These are phyloP conservation scores for Linum usitatissimum DNA, from an alignment of 345 rosid genomes.

Conservation along the genomic window DNA sequence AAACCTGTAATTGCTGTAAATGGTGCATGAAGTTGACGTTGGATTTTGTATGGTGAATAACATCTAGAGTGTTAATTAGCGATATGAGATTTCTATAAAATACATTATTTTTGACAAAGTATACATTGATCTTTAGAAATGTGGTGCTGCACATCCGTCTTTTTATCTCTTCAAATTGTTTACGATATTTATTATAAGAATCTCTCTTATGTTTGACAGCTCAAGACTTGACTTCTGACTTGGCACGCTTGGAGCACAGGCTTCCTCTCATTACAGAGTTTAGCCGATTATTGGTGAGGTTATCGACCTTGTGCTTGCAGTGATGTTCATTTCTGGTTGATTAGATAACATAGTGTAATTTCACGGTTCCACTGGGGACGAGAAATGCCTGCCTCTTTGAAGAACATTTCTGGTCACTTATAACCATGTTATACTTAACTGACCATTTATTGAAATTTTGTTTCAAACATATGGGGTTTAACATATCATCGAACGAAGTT, in stretches of 20 bases:
- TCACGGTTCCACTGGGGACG: neutral
- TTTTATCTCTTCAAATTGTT: neutral
- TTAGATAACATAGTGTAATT: neutral
- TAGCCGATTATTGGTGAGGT: slow-evolving; percentile 69
- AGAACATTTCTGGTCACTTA: neutral
- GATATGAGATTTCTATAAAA: neutral
- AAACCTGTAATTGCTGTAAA: neutral
- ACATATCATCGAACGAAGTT: no score
- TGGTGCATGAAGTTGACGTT: neutral
- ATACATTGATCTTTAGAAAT: neutral
- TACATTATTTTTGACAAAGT: no score
- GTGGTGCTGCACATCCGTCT: neutral
- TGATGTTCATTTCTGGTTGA: slow-evolving; percentile 3
- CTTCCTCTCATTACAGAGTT: slow-evolving; percentile 45
- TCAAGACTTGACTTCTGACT: slow-evolving; percentile 22
- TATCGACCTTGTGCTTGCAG: slow-evolving; percentile 3
- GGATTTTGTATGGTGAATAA: neutral
- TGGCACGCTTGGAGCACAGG: slow-evolving; percentile 34
- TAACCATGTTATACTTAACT: neutral
- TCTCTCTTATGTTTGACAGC: slow-evolving; percentile 23
- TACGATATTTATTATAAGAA: neutral
- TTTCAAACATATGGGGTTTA: no score
- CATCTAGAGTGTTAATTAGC: neutral
- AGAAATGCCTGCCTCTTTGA: neutral
- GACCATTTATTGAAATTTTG: neutral